Evolutionary conservation across 345 rosid genomes (phyloP).

Genomic region (Cardamine occulta): DNA sequence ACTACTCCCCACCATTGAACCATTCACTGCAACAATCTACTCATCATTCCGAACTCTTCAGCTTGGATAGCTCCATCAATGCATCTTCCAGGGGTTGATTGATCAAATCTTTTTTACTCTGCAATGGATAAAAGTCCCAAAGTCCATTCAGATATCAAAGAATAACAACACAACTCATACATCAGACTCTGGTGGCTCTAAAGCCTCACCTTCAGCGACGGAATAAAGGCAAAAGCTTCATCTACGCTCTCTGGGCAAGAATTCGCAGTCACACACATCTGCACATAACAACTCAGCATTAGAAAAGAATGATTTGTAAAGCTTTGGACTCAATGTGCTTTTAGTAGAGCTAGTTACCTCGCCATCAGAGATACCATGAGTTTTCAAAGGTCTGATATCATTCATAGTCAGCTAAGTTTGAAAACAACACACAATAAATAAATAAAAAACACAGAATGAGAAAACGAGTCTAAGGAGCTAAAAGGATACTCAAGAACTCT

Average conservation of each 20-base stretch:
- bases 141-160: not conserved
- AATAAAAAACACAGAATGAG: slow-evolving; percentile 25
- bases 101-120: slow-evolving; percentile 3
- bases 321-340: not conserved
- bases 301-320: slow-evolving; percentile 30
- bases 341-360: slow-evolving; percentile 62
- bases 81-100: not conserved
- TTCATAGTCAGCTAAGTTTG: slow-evolving; percentile 46
- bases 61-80: slow-evolving; percentile 1
- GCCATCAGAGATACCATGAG: slow-evolving; percentile 65
- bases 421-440: slow-evolving; percentile 23
- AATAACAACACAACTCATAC: not conserved
- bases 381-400: slow-evolving; percentile 54
- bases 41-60: slow-evolving; percentile 1
- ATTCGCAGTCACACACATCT: slow-evolving; percentile 80
- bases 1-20: slow-evolving; percentile 1
- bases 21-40: not conserved
- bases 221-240: slow-evolving; percentile 81
- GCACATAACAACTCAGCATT: slow-evolving; percentile 43
- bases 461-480: slow-evolving; percentile 3
- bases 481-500: slow-evolving; percentile 82
- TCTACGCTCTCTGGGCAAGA: slow-evolving; percentile 72
- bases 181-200: slow-evolving; percentile 1
- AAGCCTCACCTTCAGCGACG: slow-evolving; percentile 69
- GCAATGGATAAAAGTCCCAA: not conserved